Evolutionary conservation across 306 rosid species (phyloP), one percentile per base, ranked within the genome.

Genomic region (Sechiopsis laciniata): DNA sequence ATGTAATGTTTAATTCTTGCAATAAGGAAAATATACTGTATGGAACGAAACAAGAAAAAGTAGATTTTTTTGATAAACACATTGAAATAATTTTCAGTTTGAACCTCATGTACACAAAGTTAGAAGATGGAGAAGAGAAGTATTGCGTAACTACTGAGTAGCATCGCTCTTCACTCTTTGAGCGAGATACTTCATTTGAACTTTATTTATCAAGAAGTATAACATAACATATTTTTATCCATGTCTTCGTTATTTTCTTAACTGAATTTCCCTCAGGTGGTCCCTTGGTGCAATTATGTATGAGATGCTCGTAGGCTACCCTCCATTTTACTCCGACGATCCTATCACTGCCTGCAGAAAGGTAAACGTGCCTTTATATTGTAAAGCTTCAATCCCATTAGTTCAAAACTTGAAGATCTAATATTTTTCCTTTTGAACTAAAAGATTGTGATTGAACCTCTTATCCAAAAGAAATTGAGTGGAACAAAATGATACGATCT

Each of bases 251-350:
- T 55, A 63, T 53, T 68, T 58, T 74, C 71, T 81, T 68, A 48
- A 71, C 50, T 74, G 82, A 70, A 78, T 20, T 56, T 78, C 37
- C 22, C 55, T 37, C 79, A 94, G 98, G 98, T 94, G 98, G 98
- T 94, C 98, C 37, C 78, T 94, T 15, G 98, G 98, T 78, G 98
- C 98, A 40, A 94, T 94, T 78, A 83, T 94, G 96, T 94, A 94
- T 46, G 98, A 94, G 86, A 94, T 94, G 98, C 94, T 94, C 77
- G 90, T 94, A 75, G 98, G 98, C 55, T 94, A 89, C 72, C 97
- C 98, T 77, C 98, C 98, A 82, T 94, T 94, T 84, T 94, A 88
- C 85, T 83, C 98, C 3, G 97, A 94, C 76, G 98, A 89, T 70
- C 98, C 98, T 74, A 86, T 94, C 82, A 79, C 85, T 77, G 85